phyloP scores from a whole-genome alignment of 2,329 filamentous ascomycete genomes.

The Talaromyces atroroseus region DNA sequence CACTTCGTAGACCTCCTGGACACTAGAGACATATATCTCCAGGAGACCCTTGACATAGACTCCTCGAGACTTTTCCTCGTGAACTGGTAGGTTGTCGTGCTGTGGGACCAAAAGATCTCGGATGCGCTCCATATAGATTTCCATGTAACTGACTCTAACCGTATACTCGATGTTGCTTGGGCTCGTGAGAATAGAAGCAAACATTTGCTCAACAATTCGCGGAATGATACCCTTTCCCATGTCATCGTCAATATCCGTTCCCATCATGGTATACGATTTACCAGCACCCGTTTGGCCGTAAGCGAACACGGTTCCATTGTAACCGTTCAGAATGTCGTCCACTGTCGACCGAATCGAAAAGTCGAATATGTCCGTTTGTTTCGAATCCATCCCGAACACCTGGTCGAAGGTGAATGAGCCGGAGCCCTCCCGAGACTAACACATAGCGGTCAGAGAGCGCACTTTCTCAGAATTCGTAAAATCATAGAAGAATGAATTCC shows the following conservation, averaged over 20 bases:
- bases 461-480: background rate
- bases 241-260: slow-evolving; percentile 85
- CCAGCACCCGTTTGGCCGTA: slow-evolving; percentile 97
- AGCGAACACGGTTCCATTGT: slow-evolving; percentile 98
- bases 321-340: slow-evolving; percentile 96
- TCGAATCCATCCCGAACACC: slow-evolving; percentile 90
- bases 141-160: slow-evolving; percentile 98
- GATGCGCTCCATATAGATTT: slow-evolving; percentile 99
- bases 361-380: slow-evolving; percentile 91
- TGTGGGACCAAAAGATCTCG: slow-evolving; percentile 85
- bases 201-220: slow-evolving; percentile 95
- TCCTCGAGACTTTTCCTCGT: slow-evolving; percentile 93
- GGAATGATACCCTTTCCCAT: slow-evolving; percentile 89
- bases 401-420: slow-evolving; percentile 95
- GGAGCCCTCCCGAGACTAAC: slow-evolving; percentile 73
- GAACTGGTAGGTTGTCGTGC: slow-evolving; percentile 95
- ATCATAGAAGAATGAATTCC: slow-evolving; percentile 9
- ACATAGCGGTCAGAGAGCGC: slow-evolving; percentile 17
- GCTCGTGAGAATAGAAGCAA: slow-evolving; percentile 86
- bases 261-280: slow-evolving; percentile 99
- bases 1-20: slow-evolving; percentile 93
- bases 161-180: slow-evolving; percentile 95
- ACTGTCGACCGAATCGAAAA: slow-evolving; percentile 95
- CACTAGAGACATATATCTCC: slow-evolving; percentile 92
- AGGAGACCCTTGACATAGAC: slow-evolving; percentile 94